phyloP scores from a whole-genome alignment of 345 rosid genomes.

The Populus ilicifolia region DNA sequence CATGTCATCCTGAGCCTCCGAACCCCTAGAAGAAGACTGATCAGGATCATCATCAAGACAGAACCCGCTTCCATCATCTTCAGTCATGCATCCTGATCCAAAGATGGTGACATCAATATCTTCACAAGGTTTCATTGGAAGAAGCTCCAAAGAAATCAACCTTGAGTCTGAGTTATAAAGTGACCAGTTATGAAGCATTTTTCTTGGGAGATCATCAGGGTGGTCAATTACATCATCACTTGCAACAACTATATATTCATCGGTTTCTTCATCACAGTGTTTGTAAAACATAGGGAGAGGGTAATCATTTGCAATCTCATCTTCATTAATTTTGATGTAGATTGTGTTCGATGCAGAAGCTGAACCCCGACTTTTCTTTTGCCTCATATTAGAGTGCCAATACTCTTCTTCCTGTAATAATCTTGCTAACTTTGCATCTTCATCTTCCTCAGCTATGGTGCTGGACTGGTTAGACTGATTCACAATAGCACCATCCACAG shows the following conservation, averaged over 20 bases:
- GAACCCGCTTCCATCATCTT: constrained; percentile 61
- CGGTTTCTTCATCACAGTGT: constrained; percentile 52
- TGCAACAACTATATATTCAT: constrained; percentile 53
- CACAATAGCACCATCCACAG: constrained; percentile 12
- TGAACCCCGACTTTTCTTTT: constrained; percentile 40
- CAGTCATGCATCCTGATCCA: constrained; percentile 69
- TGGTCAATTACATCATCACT: constrained; percentile 33
- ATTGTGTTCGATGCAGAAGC: constrained; percentile 42
- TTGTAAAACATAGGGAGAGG: constrained; percentile 80
- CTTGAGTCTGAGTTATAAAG: constrained; percentile 71
- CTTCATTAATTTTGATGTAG: constrained; percentile 76
- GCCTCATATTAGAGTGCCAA: constrained; percentile 48
- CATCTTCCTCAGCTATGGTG: constrained; percentile 48
- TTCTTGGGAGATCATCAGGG: constrained; percentile 54
- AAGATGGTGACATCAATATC: constrained; percentile 70
- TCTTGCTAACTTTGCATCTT: constrained; percentile 55
- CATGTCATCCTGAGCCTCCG: constrained; percentile 32
- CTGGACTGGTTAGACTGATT: constrained; percentile 20
- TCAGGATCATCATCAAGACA: constrained; percentile 40
- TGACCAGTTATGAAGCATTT: constrained; percentile 76
- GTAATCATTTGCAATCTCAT: constrained; percentile 77
- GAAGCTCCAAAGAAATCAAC: constrained; percentile 73
- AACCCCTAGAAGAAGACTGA: constrained; percentile 39
- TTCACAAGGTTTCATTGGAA: constrained; percentile 68
- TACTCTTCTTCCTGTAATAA: constrained; percentile 71